Percentiles rank a stretch among this genome's conserved stretches.
Conservation (phyloP, 2,329 filamentous ascomycete species). For the Chaetothyriales sp. region DNA sequence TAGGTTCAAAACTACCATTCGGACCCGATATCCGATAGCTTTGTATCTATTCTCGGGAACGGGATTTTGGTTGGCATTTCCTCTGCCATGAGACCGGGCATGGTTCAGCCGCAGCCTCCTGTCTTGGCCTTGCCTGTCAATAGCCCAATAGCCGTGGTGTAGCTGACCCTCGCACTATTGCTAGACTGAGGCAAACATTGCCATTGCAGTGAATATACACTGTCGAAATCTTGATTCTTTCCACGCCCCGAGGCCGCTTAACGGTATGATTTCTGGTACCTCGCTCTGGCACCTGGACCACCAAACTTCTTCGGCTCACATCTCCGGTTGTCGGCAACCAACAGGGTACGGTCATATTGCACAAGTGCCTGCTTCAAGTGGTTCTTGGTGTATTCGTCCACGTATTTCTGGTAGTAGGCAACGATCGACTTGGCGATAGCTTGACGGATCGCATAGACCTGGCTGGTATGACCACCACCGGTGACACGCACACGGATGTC, state of each 20-base stretch:
- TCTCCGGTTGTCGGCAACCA: conserved; percentile 97
- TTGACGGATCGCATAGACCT: conserved; percentile 97
- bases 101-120: not conserved
- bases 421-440: conserved; percentile 96
- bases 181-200: not conserved
- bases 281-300: conserved; percentile 76
- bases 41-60: not conserved
- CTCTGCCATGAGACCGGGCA: not conserved
- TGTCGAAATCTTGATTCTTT: not conserved
- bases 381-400: conserved; percentile 99
- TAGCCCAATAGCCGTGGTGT: not conserved
- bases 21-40: not conserved
- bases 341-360: conserved; percentile 89
- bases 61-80: not conserved
- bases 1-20: not conserved
- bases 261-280: conserved; percentile 99
- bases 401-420: conserved; percentile 99
- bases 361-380: conserved; percentile 93
- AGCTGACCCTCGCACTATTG: not conserved
- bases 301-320: conserved; percentile 95
- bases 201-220: not conserved
- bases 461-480: conserved; percentile 94
- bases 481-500: conserved; percentile 94
- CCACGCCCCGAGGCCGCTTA: conserved; percentile 36
- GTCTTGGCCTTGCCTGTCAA: not conserved